Percentiles rank a stretch among this genome's conserved stretches.
These are phyloP conservation scores for Starmerella tilneyi DNA, from an alignment of 805 yeast species.

Conservation along the genomic window DNA sequence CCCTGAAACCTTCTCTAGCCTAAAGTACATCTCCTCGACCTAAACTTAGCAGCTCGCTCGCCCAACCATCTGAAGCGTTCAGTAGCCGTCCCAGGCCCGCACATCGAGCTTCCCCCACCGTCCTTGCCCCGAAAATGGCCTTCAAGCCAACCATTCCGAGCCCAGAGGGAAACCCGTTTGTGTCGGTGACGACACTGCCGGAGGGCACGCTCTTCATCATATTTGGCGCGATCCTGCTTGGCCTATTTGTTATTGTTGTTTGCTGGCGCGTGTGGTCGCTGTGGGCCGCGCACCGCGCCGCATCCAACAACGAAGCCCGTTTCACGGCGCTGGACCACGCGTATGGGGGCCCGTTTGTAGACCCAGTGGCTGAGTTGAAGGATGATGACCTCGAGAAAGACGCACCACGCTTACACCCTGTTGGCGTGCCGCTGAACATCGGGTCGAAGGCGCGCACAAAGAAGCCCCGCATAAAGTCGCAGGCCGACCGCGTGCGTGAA, in stretches of 20 bases:
- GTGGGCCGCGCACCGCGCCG: conserved; percentile 39
- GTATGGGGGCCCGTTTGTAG: conserved; percentile 25
- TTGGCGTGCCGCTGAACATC: conserved; percentile 20
- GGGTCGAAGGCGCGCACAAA: neutral
- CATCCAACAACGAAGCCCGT: conserved; percentile 37
- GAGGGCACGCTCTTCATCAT: conserved; percentile 77
- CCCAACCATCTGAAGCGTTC: no score
- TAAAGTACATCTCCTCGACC: no score
- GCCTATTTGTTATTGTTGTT: conserved; percentile 42
- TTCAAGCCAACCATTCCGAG: conserved; percentile 47
- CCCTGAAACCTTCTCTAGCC: no score
- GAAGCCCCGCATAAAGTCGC: conserved; percentile 11
- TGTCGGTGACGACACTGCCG: conserved; percentile 43
- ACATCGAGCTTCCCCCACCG: no score
- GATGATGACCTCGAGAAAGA: conserved; percentile 11
- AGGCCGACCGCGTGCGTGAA: conserved; percentile 17
- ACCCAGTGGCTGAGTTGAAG: conserved; percentile 20
- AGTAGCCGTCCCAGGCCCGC: no score
- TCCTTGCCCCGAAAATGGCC: conserved; percentile 6
- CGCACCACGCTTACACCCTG: conserved; percentile 14
- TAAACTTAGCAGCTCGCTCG: no score
- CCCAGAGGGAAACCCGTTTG: conserved; percentile 52
- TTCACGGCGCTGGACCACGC: conserved; percentile 22
- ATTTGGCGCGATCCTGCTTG: conserved; percentile 60
- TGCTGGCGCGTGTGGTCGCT: conserved; percentile 45